Base-by-base conservation (phyloP, 139 green algal genomes). In the Eudorina sp. region DNA sequence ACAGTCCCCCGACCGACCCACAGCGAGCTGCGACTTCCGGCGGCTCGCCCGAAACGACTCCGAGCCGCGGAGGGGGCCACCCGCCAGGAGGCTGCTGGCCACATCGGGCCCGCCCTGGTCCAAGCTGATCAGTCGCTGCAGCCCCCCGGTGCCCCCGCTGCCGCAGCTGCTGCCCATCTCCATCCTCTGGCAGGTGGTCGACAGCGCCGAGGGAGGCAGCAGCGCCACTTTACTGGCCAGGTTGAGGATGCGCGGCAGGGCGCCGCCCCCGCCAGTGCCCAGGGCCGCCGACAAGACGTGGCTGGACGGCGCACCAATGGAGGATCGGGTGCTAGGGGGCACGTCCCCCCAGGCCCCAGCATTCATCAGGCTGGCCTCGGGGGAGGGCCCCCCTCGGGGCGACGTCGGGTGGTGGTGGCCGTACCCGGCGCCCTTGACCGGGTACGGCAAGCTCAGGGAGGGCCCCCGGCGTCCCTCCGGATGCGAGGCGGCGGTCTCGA, bases 181-280 rank as follows among this genome's bases (percentile, higher is more conserved):
- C n/a, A n/a, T n/a, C n/a, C n/a, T n/a, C n/a, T n/a, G n/a, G n/a
- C n/a, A n/a, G n/a, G n/a, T 53, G 19, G 70, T 14, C 58, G 58
- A n/a, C 58, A 31, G 23, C n/a, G n/a, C n/a, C n/a, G 58, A 31
- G 58, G 40, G 41, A 6, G 40, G 70, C 38, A 69, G 23, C 5
- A 18, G 23, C 27, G 74, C 40, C 41, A 83, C 51, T 51, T 83
- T 83, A 23, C 48, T 69, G n/a, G 76, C 76, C 31, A 83, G 51
- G 76, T 38, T 83, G 51, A 83, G 48, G 53, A 83, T 55, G n/a
- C 76, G 76, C 3, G 76, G 76, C 51, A 83, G n/a, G 4, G 45
- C 51, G 48, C 74, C 48, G 38, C 4, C 1, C 38, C 19, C 11
- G 27, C 9, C 46, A n/a, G n/a, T 25, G 46, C 45, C 7, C 29